Percentiles rank a stretch among this genome's conserved stretches.
Conservation (phyloP, 495 filamentous ascomycete genomes). For the Penicillium steckii region DNA sequence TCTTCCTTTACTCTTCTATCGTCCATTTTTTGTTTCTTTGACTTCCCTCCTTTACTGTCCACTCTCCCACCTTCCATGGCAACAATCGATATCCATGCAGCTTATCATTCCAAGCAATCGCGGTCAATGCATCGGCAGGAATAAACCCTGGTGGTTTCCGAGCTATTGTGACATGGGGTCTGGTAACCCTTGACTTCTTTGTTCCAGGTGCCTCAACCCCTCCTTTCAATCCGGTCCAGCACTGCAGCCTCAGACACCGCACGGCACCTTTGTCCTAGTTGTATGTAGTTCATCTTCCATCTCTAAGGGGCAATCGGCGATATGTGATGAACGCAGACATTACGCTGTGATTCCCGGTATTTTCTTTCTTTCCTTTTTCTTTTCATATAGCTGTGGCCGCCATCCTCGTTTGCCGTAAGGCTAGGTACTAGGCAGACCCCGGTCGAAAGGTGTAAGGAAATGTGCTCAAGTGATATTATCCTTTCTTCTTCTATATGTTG, state of each 20-base stretch:
- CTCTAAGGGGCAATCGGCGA: constrained; percentile 3
- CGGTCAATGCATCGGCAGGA: constrained; percentile 12
- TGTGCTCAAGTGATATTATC: neutral
- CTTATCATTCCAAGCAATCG: constrained; percentile 4
- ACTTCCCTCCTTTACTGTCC: too few relatives aligned
- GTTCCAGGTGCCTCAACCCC: constrained; percentile 6
- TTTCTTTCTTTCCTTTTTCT: neutral
- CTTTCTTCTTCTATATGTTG: neutral
- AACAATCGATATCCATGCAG: neutral
- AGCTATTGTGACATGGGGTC: constrained; percentile 12
- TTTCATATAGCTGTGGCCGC: neutral
- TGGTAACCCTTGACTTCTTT: neutral
- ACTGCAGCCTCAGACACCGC: constrained; percentile 11
- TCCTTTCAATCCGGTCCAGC: constrained; percentile 11
- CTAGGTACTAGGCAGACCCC: too few relatives aligned
- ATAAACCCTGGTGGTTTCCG: constrained; percentile 11
- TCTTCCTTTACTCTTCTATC: neutral
- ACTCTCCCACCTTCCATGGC: neutral
- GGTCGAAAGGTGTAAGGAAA: neutral
- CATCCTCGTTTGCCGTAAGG: too few relatives aligned
- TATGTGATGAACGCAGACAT: neutral
- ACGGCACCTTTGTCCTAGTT: neutral
- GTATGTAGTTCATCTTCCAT: neutral
- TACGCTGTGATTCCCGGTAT: neutral
- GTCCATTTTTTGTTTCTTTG: constrained; percentile 4